These are phyloP conservation scores for Tricladium varicosporioides DNA, from an alignment of 2,329 filamentous ascomycete genomes.

Conservation along the genomic window DNA sequence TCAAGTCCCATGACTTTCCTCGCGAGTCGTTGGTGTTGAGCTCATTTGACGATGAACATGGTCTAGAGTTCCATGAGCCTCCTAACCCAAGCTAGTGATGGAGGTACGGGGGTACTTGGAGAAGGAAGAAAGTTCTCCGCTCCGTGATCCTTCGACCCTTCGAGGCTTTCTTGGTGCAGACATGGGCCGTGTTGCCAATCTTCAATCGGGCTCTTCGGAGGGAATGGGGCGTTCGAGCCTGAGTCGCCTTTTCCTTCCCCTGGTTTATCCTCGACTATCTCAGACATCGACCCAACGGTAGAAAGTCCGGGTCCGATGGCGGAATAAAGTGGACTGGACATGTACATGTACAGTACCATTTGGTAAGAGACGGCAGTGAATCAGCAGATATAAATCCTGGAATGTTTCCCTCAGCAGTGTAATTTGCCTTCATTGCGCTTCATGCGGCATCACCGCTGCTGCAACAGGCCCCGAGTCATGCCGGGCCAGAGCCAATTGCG, in stretches of 20 bases:
- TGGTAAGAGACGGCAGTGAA: no score
- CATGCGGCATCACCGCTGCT: background rate
- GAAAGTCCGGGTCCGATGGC: no score
- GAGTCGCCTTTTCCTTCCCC: no score
- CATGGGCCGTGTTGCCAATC: background rate
- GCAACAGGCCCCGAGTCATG: background rate
- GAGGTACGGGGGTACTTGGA: background rate
- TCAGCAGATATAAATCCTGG: background rate
- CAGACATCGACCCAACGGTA: no score
- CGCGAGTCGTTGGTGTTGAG: no score
- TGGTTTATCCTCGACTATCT: no score
- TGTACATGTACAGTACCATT: no score
- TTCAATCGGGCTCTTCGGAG: background rate
- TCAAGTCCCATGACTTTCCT: no score
- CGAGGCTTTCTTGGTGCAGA: background rate
- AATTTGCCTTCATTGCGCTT: background rate
- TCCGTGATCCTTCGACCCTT: background rate
- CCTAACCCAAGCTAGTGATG: no score
- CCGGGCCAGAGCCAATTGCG: background rate
- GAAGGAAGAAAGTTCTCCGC: background rate
- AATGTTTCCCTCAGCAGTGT: background rate
- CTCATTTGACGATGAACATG: no score
- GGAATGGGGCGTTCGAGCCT: no score
- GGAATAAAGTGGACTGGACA: no score
- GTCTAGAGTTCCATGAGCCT: background rate